Conservation (phyloP, 2,329 filamentous ascomycete genomes). For the Didymella glomerata region DNA sequence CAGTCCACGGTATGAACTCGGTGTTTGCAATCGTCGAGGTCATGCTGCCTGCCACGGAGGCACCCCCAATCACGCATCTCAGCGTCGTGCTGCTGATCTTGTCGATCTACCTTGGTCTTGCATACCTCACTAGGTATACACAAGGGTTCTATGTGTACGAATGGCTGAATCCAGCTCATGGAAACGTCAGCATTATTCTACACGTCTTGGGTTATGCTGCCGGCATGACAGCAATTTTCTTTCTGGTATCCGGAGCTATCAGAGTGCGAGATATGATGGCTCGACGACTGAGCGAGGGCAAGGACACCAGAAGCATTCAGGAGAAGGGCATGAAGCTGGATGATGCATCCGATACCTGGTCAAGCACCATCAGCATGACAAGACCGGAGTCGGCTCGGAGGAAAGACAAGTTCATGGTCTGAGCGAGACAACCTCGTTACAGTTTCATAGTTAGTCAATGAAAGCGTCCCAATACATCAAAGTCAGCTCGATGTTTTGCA, state of each 20-base stretch:
- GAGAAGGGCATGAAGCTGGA: conserved; percentile 28
- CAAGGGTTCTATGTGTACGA: conserved; percentile 77
- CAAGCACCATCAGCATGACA: conserved; percentile 20
- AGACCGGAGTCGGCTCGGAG: conserved; percentile 13
- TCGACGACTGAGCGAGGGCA: conserved; percentile 11
- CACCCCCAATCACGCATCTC: conserved; percentile 69
- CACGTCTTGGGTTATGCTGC: conserved; percentile 37
- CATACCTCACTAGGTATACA: conserved; percentile 73
- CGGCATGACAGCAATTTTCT: conserved; percentile 31
- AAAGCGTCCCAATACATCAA: not conserved
- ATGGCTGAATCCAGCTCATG: conserved; percentile 53
- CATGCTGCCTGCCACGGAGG: conserved; percentile 69
- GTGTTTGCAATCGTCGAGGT: conserved; percentile 77
- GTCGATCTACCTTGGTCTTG: conserved; percentile 73
- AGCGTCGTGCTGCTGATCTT: conserved; percentile 71
- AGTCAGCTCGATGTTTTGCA: not conserved
- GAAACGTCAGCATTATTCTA: conserved; percentile 30
- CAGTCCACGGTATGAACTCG: conserved; percentile 77
- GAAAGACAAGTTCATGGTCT: conserved; percentile 14
- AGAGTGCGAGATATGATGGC: conserved; percentile 25
- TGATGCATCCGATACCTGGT: conserved; percentile 25
- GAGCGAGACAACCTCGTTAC: not conserved
- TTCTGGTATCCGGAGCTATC: conserved; percentile 28
- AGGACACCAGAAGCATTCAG: conserved; percentile 9
- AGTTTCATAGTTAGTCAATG: not conserved